These are phyloP conservation scores for Ophiostoma australiae DNA, from an alignment of 2,329 filamentous ascomycete genomes.

Conservation along the genomic window DNA sequence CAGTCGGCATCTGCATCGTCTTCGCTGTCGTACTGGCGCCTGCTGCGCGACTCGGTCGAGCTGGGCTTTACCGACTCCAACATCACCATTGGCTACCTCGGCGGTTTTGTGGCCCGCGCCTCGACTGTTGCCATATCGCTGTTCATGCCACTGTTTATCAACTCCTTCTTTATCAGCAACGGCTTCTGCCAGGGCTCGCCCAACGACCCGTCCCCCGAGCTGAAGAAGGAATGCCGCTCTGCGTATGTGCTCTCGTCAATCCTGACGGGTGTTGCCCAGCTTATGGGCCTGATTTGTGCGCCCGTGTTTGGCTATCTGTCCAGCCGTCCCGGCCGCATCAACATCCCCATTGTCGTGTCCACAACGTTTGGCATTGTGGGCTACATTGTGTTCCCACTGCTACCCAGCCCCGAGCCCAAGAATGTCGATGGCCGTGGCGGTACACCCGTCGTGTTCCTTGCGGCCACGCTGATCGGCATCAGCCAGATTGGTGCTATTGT, in stretches of 20 bases:
- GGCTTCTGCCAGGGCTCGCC: constrained; percentile 70
- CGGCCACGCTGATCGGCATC: constrained; percentile 76
- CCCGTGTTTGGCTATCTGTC: constrained; percentile 83
- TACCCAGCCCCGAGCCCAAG: constrained; percentile 70
- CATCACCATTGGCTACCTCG: constrained; percentile 83
- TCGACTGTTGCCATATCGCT: constrained; percentile 93
- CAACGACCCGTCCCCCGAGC: constrained; percentile 61
- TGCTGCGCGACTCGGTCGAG: constrained; percentile 58
- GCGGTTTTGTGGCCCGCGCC: constrained; percentile 89
- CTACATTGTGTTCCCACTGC: constrained; percentile 69
- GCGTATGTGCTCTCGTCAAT: constrained; percentile 87
- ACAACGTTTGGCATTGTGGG: constrained; percentile 70
- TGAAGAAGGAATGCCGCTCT: constrained; percentile 77
- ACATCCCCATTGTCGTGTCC: constrained; percentile 68
- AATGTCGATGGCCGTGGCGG: constrained; percentile 61
- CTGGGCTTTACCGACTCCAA: constrained; percentile 70
- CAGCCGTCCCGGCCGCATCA: constrained; percentile 48
- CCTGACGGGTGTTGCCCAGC: constrained; percentile 82
- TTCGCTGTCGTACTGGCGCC: constrained; percentile 51
- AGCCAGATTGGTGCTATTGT: constrained; percentile 97
- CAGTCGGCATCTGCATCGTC: neutral
- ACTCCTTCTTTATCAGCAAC: constrained; percentile 78
- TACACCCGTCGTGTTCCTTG: constrained; percentile 63
- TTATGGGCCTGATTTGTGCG: constrained; percentile 77
- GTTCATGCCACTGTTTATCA: constrained; percentile 89